Percentiles rank a stretch among this genome's conserved stretches.
These are phyloP conservation scores for Aspergillus coremiiformis DNA, from an alignment of 495 filamentous ascomycete species.

Conservation along the genomic window DNA sequence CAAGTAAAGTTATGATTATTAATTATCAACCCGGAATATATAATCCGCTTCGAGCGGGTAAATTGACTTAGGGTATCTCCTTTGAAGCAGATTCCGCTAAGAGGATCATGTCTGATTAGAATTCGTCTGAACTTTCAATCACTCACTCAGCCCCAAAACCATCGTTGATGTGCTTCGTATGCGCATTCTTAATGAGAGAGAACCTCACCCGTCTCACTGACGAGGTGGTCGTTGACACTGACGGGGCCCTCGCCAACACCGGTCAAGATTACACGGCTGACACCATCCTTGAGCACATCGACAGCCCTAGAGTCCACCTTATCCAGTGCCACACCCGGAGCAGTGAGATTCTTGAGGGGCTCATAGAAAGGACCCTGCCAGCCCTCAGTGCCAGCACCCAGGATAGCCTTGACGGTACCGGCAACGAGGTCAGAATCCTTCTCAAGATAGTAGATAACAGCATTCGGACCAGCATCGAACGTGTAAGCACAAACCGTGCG, in stretches of 20 bases:
- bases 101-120: neutral
- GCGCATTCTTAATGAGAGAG: slow-evolving; percentile 20
- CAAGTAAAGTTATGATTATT: neutral
- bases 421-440: slow-evolving; percentile 63
- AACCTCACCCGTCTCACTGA: slow-evolving; percentile 60
- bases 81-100: neutral
- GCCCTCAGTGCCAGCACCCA: slow-evolving; percentile 46
- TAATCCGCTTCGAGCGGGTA: neutral
- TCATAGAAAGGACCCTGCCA: slow-evolving; percentile 52
- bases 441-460: slow-evolving; percentile 88
- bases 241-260: slow-evolving; percentile 85
- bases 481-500: slow-evolving; percentile 84
- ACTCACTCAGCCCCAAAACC: neutral
- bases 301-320: slow-evolving; percentile 50
- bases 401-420: slow-evolving; percentile 55
- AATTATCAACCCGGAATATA: neutral
- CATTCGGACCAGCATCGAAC: slow-evolving; percentile 95
- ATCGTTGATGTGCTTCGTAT: neutral
- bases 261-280: slow-evolving; percentile 84
- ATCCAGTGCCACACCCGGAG: slow-evolving; percentile 39
- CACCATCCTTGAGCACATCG: slow-evolving; percentile 61
- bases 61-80: neutral
- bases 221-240: slow-evolving; percentile 68
- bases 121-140: neutral
- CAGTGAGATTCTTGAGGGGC: slow-evolving; percentile 38